These are phyloP conservation scores for Holtermanniella nyarrowii DNA, from an alignment of 768 basidiomycete species.

Conservation along the genomic window DNA sequence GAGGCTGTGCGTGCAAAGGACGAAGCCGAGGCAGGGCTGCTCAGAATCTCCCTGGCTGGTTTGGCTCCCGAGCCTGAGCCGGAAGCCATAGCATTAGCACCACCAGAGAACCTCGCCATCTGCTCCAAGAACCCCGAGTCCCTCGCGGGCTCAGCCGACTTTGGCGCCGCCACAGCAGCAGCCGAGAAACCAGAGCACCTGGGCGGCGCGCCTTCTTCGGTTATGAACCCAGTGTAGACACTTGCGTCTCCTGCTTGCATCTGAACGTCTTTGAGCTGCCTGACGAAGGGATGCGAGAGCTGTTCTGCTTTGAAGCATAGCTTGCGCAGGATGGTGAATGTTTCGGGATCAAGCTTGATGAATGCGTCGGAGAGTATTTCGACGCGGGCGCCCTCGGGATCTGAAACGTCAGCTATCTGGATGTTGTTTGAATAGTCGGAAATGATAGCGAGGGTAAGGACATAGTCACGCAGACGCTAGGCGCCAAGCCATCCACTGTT, in stretches of 20 bases:
- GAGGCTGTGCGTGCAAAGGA: background rate
- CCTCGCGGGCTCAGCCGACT: background rate
- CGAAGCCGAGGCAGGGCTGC: no score
- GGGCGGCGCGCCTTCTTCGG: conserved; percentile 31
- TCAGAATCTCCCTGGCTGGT: no score
- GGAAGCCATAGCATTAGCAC: no score
- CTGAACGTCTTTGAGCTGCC: conserved; percentile 23
- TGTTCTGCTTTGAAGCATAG: conserved; percentile 23
- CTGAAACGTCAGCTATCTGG: conserved; percentile 5
- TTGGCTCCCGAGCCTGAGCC: no score
- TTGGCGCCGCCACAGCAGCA: background rate
- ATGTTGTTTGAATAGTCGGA: background rate
- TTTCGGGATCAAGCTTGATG: conserved; percentile 22
- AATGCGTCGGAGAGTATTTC: conserved; percentile 10
- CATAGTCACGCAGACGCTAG: no score
- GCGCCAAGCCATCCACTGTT: no score
- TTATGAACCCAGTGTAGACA: conserved; percentile 14
- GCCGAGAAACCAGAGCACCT: conserved; percentile 22
- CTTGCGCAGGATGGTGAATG: conserved; percentile 27
- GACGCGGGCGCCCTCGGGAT: conserved; percentile 13
- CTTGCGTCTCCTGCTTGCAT: background rate
- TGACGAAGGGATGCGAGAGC: conserved; percentile 20
- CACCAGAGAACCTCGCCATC: background rate
- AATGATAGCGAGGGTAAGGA: no score
- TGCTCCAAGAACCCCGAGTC: background rate